phyloP scores from a whole-genome alignment of 192 early-diverging fungal genomes.

The Chytriomyces sp. region DNA sequence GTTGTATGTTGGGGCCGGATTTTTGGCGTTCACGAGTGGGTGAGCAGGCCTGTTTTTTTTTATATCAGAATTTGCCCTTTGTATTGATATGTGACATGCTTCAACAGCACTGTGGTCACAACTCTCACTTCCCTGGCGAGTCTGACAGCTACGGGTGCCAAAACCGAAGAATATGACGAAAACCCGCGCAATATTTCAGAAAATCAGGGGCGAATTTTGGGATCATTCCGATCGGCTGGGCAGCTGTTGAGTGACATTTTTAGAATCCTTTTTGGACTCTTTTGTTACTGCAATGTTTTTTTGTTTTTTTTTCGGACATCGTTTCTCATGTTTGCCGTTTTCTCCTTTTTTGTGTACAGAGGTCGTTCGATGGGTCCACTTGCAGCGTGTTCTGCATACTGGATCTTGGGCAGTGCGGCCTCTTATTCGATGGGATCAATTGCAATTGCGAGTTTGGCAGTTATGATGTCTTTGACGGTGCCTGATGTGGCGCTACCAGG shows the following conservation, averaged over 20 bases:
- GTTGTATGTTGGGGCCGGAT: slow-evolving; percentile 78
- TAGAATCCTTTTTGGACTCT: neutral
- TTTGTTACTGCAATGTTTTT: neutral
- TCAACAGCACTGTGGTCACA: slow-evolving; percentile 82
- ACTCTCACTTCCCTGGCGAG: slow-evolving; percentile 81
- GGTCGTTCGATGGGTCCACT: slow-evolving; percentile 89
- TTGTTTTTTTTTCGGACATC: neutral
- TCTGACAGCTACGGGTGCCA: slow-evolving; percentile 34
- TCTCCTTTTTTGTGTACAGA: neutral
- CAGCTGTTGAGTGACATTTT: slow-evolving; percentile 61
- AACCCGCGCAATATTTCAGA: slow-evolving; percentile 37
- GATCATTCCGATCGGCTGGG: slow-evolving; percentile 83
- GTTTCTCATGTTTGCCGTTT: neutral
- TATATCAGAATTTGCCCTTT: neutral
- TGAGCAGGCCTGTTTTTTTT: neutral
- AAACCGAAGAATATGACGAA: neutral
- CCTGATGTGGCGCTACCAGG: neutral
- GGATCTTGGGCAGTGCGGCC: slow-evolving; percentile 57
- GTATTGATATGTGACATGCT: neutral
- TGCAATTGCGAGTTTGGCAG: slow-evolving; percentile 34
- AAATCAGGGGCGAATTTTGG: slow-evolving; percentile 71
- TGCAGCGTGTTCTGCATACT: slow-evolving; percentile 85
- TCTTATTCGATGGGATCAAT: slow-evolving; percentile 41
- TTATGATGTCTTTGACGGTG: slow-evolving; percentile 17
- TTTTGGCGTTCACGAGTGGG: slow-evolving; percentile 88